Base-by-base conservation (phyloP, 352 stramenopile species). In the Plasmopara halstedii region DNA sequence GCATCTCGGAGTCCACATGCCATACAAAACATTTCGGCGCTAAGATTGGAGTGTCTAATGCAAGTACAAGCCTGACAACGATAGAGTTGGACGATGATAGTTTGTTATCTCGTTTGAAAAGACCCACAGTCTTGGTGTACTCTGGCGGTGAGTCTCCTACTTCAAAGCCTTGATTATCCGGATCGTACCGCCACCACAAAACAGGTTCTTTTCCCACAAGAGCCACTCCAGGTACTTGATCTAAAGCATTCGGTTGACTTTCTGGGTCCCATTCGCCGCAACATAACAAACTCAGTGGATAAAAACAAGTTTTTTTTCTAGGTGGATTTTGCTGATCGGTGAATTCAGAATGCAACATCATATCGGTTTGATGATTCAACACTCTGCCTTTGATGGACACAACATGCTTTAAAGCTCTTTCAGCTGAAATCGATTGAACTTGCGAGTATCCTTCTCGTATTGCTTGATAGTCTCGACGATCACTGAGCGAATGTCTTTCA, bases 381-480 rank as follows among this genome's bases (percentile, higher is more conserved):
- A 36, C 52, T 32, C 29, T 54, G 6, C 31, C 37, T 46, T 21
- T 62, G 38, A 64, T 47, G n/a, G 73, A 70, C 11, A 83, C 42
- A 11, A 65, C 66, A 15, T 74, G 56, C 34, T 85, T 62, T n/a
- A 90, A 44, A 1, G 79, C 79, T 22, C 79, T 43, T 13, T 65
- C 41, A 13, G 40, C 69, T 19, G 80, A 88, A 42, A 91, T 67
- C 15, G 74, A 88, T 59, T 82, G 76, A 40, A 91, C 86, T 46
- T 91, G 80, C 14, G 62, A 85, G 42, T 83, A 87, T 3, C 80
- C 80, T 27, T 83, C 54, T 6, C 50, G 67, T 36, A 91, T 84
- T 8, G 76, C 66, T 9, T 52, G 38, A 22, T 84, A 61, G 34
- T 91, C 80, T 23, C 73, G 56, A 29, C 80, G 50, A 26, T 61